Conservation (phyloP, 352 stramenopile genomes). For the Globisporangium polare region DNA sequence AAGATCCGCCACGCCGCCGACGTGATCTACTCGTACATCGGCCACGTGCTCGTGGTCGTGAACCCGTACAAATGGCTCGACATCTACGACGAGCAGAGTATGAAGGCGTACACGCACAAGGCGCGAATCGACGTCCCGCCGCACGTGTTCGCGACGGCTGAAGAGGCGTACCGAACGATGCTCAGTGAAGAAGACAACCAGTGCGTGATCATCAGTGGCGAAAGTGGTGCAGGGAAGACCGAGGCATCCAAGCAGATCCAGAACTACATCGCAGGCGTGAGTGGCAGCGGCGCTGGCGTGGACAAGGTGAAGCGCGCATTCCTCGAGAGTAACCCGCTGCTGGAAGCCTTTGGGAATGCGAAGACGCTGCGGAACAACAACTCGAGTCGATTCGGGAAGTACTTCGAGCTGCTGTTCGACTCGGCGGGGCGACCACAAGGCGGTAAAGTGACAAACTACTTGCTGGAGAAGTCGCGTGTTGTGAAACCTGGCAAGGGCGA, state of each 20-base stretch:
- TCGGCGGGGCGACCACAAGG: constrained; percentile 71
- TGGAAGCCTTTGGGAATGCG: constrained; percentile 96
- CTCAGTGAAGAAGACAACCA: constrained; percentile 87
- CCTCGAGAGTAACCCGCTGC: constrained; percentile 93
- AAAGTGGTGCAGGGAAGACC: constrained; percentile 84
- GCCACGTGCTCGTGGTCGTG: constrained; percentile 84
- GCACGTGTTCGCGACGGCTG: constrained; percentile 83
- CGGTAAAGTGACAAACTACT: constrained; percentile 90
- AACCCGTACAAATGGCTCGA: constrained; percentile 91
- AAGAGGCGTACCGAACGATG: constrained; percentile 87
- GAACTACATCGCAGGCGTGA: constrained; percentile 87
- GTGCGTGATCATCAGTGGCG: constrained; percentile 88
- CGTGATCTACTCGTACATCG: constrained; percentile 89
- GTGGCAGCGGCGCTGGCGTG: constrained; percentile 66
- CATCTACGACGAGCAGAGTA: constrained; percentile 81
- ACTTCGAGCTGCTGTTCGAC: constrained; percentile 94
- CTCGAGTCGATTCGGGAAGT: constrained; percentile 94
- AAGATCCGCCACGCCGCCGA: constrained; percentile 84
- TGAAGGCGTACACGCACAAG: constrained; percentile 83
- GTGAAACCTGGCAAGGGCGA: constrained; percentile 84
- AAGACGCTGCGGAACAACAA: constrained; percentile 96
- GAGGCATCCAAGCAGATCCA: constrained; percentile 89
- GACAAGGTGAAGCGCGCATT: constrained; percentile 90
- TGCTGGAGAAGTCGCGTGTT: constrained; percentile 91
- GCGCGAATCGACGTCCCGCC: constrained; percentile 82